Conservation (phyloP, 768 basidiomycete species). For the Suillus fuscotomentosus region DNA sequence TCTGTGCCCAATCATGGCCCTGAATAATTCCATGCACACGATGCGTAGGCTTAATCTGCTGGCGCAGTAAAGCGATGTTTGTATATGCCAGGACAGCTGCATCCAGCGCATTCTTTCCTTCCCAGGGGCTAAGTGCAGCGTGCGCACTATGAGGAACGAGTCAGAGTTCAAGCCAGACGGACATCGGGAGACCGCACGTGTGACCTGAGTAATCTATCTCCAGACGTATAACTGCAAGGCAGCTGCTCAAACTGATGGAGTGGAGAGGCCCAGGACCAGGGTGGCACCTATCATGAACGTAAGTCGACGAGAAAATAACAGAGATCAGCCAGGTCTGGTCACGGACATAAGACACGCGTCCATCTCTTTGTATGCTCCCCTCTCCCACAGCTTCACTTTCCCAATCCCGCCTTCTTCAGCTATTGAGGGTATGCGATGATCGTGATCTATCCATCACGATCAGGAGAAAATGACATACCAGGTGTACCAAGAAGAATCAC, state of each 20-base stretch:
- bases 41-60: constrained; percentile 76
- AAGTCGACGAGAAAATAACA: background rate
- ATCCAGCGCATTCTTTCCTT: constrained; percentile 80
- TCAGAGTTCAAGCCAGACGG: background rate
- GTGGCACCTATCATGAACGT: constrained; percentile 57
- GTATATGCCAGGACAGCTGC: constrained; percentile 86
- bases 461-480: constrained; percentile 37
- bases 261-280: constrained; percentile 75
- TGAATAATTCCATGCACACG: constrained; percentile 80
- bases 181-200: constrained; percentile 44
- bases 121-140: constrained; percentile 80
- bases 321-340: background rate
- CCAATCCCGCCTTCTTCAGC: constrained; percentile 81
- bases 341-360: constrained; percentile 72
- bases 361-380: constrained; percentile 75
- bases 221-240: constrained; percentile 60
- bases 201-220: constrained; percentile 70
- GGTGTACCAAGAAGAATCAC: constrained; percentile 78
- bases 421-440: constrained; percentile 20
- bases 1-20: constrained; percentile 73
- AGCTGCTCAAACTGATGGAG: constrained; percentile 63
- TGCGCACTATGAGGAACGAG: constrained; percentile 53
- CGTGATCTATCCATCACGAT: background rate
- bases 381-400: constrained; percentile 66
- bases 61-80: constrained; percentile 75